These are phyloP conservation scores for Alternaria panax DNA, from an alignment of 2,329 filamentous ascomycete genomes.

Conservation along the genomic window DNA sequence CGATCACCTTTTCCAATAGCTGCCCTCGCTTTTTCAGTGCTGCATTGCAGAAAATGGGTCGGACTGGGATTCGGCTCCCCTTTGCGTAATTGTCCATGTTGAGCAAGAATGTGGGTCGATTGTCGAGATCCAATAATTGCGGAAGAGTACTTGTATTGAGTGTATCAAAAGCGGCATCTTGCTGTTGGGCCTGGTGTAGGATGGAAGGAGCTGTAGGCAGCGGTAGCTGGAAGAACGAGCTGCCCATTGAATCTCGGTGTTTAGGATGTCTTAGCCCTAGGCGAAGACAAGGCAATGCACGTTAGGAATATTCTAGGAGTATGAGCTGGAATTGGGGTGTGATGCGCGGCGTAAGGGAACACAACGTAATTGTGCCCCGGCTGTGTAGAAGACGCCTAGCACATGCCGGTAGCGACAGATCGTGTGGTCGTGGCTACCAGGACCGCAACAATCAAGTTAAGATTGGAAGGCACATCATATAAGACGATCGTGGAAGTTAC, in stretches of 20 bases:
- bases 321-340: not conserved
- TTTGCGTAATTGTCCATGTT: constrained; percentile 39
- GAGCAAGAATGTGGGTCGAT: constrained; percentile 43
- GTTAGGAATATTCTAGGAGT: constrained; percentile 1
- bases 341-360: not conserved
- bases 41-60: constrained; percentile 42
- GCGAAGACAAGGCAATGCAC: not conserved
- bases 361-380: not conserved
- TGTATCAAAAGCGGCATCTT: constrained; percentile 28
- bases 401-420: not conserved
- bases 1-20: constrained; percentile 37
- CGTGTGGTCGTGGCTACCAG: not conserved
- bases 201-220: constrained; percentile 1
- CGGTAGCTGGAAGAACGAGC: constrained; percentile 2
- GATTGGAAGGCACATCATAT: not conserved
- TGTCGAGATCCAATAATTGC: constrained; percentile 43
- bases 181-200: not conserved
- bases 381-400: not conserved
- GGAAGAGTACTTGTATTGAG: constrained; percentile 35
- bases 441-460: not conserved
- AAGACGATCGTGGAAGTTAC: not conserved
- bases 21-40: constrained; percentile 40
- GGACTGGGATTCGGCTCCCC: constrained; percentile 21
- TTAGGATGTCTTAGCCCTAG: not conserved
- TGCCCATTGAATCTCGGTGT: constrained; percentile 11